phyloP scores from a whole-genome alignment of 108 stramenopile genomes.

The Nitzschia inconspicua region DNA sequence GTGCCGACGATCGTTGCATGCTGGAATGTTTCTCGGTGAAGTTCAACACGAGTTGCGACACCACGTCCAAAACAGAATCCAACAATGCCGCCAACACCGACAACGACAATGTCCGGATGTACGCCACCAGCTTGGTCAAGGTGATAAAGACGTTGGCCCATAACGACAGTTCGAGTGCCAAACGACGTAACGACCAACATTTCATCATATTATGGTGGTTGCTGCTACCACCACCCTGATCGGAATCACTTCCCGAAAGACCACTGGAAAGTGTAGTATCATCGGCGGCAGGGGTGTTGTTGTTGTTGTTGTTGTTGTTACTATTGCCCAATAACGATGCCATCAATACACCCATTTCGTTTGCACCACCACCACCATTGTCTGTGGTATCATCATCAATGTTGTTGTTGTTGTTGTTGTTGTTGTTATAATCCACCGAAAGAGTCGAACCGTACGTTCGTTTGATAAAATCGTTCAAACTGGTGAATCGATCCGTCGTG shows the following conservation, averaged over 20 bases:
- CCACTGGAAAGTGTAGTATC: neutral
- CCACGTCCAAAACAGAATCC: slow-evolving; percentile 88
- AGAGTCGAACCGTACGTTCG: slow-evolving; percentile 12
- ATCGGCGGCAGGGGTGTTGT: neutral
- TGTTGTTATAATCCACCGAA: neutral
- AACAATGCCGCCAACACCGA: slow-evolving; percentile 88
- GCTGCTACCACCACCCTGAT: neutral
- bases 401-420: neutral
- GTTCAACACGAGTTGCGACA: slow-evolving; percentile 77
- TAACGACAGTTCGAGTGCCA: slow-evolving; percentile 77
- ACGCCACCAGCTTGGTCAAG: slow-evolving; percentile 73
- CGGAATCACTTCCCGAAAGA: neutral
- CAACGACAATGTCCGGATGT: slow-evolving; percentile 65
- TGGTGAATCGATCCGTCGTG: too few relatives aligned
- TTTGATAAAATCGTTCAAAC: slow-evolving; percentile 33
- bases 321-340: neutral
- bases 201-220: neutral
- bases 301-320: neutral
- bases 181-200: slow-evolving; percentile 39
- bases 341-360: neutral
- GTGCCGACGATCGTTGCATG: slow-evolving; percentile 64
- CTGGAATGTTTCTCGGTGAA: slow-evolving; percentile 79
- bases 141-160: slow-evolving; percentile 81
- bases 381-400: too few relatives aligned
- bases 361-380: neutral